Evolutionary conservation across 139 green algal species (phyloP).

Genomic region (Chlorella sp.): DNA sequence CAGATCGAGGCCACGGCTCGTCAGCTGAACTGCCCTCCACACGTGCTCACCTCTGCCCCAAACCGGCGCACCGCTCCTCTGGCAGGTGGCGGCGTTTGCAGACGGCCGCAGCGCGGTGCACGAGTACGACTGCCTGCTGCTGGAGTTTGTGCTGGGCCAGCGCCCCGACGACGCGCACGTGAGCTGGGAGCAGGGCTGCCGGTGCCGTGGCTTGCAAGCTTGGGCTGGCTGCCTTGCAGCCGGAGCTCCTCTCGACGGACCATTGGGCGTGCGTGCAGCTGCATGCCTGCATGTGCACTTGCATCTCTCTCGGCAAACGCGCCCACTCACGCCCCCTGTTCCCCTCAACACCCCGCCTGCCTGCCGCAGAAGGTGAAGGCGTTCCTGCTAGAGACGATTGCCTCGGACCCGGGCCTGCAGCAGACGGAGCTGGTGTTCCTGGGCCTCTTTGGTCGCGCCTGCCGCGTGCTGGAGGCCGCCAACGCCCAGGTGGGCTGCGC

Average conservation of each 20-base stretch:
- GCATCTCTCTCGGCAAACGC: neutral
- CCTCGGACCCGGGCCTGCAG: constrained; percentile 82
- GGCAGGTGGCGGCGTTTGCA: constrained; percentile 82
- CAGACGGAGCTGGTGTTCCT: constrained; percentile 88
- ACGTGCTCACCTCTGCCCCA: neutral
- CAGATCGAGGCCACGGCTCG: neutral
- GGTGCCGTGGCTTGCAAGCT: neutral
- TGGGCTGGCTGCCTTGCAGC: neutral
- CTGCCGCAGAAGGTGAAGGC: constrained; percentile 51
- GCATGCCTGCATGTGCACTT: no score
- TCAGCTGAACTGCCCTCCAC: neutral
- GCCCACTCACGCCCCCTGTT: neutral
- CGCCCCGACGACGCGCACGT: constrained; percentile 65
- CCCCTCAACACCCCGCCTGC: neutral
- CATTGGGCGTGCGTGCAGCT: no score
- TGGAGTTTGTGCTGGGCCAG: constrained; percentile 77
- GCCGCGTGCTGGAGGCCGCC: constrained; percentile 66
- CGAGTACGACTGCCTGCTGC: constrained; percentile 78
- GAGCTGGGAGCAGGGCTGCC: neutral
- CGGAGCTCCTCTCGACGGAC: neutral
- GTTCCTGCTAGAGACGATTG: constrained; percentile 83
- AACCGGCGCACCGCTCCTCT: constrained; percentile 24
- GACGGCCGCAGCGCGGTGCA: constrained; percentile 43
- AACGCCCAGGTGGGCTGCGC: constrained; percentile 40
- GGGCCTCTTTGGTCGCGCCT: constrained; percentile 85